These are phyloP conservation scores for Schizopora paradoxa DNA, from an alignment of 1,284 basidiomycete species.

Conservation along the genomic window DNA sequence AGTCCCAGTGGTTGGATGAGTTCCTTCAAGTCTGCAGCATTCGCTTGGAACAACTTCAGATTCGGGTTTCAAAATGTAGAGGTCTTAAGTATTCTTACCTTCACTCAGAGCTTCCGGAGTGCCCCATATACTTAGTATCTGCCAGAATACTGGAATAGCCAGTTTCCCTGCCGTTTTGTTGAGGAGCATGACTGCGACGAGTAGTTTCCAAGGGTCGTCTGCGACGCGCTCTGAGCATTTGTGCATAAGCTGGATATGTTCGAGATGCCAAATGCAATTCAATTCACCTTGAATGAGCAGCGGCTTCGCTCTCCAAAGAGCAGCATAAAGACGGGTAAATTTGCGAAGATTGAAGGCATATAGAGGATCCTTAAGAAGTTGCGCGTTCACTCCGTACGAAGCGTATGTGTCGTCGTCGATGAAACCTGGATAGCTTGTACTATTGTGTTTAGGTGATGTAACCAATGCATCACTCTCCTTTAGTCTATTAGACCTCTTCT, in stretches of 20 bases:
- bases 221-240: constrained; percentile 37
- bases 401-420: no score
- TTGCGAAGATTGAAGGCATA: constrained; percentile 8
- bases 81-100: constrained; percentile 31
- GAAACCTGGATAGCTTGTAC: no score
- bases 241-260: background rate
- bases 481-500: no score
- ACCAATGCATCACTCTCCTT: no score
- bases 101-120: constrained; percentile 44
- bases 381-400: background rate
- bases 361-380: constrained; percentile 3
- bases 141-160: constrained; percentile 51
- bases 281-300: constrained; percentile 38
- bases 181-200: constrained; percentile 48
- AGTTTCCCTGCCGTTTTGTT: constrained; percentile 51
- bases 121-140: constrained; percentile 46
- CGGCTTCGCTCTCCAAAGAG: constrained; percentile 31
- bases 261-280: background rate
- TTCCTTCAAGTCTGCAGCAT: constrained; percentile 34
- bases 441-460: no score
- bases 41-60: constrained; percentile 26
- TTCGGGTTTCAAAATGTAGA: constrained; percentile 8
- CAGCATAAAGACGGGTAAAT: constrained; percentile 19
- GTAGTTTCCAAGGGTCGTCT: constrained; percentile 48
- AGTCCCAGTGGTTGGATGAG: constrained; percentile 48